Evolutionary conservation across 257 asterid species (phyloP).

Genomic region (Dorcoceras hygrometricum): DNA sequence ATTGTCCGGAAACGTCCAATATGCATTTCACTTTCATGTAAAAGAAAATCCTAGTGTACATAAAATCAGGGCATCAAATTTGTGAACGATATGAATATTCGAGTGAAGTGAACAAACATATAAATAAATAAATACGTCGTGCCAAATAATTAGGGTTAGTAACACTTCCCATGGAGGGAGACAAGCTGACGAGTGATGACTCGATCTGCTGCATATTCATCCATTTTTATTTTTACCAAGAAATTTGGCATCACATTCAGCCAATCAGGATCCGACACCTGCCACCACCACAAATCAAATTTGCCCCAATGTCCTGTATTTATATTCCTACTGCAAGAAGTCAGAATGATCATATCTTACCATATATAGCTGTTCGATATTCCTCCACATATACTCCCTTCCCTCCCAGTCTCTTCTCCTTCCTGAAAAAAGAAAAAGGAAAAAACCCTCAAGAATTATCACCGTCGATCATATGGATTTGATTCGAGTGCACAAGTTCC

Average conservation of each 20-base stretch:
- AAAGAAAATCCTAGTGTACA: too few relatives aligned
- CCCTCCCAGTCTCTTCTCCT: too few relatives aligned
- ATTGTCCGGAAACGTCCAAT: too few relatives aligned
- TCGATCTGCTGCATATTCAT: conserved; percentile 31
- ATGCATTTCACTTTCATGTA: too few relatives aligned
- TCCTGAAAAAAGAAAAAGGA: too few relatives aligned
- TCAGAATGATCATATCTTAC: background rate
- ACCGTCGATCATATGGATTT: conserved; percentile 36
- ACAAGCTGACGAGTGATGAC: conserved; percentile 38
- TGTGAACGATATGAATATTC: too few relatives aligned
- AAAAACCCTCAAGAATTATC: too few relatives aligned
- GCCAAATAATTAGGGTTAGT: background rate
- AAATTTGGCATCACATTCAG: conserved; percentile 30
- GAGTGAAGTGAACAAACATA: background rate
- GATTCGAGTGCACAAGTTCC: conserved; percentile 27
- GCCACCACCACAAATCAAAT: conserved; percentile 31
- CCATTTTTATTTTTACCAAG: conserved; percentile 24
- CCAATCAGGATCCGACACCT: conserved; percentile 29
- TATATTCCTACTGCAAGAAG: too few relatives aligned
- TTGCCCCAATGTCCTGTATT: too few relatives aligned
- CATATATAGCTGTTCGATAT: background rate
- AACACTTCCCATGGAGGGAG: too few relatives aligned
- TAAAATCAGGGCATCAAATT: too few relatives aligned
- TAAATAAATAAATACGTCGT: background rate
- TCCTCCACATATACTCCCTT: too few relatives aligned